Base-by-base conservation (phyloP, 2,329 filamentous ascomycete genomes). In the Colletotrichum horii region DNA sequence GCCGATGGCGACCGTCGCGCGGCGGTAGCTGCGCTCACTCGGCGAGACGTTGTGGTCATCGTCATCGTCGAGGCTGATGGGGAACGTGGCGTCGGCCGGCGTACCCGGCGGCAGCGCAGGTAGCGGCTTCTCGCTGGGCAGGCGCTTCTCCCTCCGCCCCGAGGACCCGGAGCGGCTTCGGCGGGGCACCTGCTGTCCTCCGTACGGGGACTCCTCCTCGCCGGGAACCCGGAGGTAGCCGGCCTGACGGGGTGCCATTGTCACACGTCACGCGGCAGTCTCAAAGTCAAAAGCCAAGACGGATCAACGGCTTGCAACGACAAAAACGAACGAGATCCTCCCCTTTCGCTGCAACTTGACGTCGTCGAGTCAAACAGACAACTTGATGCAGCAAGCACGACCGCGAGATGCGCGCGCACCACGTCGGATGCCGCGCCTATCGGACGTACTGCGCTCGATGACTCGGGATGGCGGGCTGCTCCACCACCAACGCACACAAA, bases 61-160 rank as follows among this genome's bases (percentile, higher is more conserved):
- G 38, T 69, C 66, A 16, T 69, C 66, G 34, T 61, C 28, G 19
- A 74, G 64, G 32, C 62, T 66, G n/a, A 70, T 56, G 38, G 62
- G 58, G 36, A 76, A 75, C 55, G 52, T 75, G 16, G 68, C 60
- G 11, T 58, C 62, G 26, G 43, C 36, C 8, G 76, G 61, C 8
- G 73, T 55, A n/a, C 65, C 28, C 8, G 75, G 72, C 16, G 77
- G 77, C 14, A 78, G 71, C 34, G 71, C 75, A 36, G 77, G 77
- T 5, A 78, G 77, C 34, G 77, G 77, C 64, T 78, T 78, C 38
- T 78, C 77, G 38, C 71, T 75, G 19, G 74, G 71, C 43, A 71
- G 52, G n/a, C 71, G 66, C 38, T 80, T 76, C 80, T 70, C 62
- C 26, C 70, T 52, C 38, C 76, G 58, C 60, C 66, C 52, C 64